Percentiles rank a stretch among this genome's conserved stretches.
Conservation (phyloP, 495 filamentous ascomycete genomes). For the Penicillium bovifimosum region DNA sequence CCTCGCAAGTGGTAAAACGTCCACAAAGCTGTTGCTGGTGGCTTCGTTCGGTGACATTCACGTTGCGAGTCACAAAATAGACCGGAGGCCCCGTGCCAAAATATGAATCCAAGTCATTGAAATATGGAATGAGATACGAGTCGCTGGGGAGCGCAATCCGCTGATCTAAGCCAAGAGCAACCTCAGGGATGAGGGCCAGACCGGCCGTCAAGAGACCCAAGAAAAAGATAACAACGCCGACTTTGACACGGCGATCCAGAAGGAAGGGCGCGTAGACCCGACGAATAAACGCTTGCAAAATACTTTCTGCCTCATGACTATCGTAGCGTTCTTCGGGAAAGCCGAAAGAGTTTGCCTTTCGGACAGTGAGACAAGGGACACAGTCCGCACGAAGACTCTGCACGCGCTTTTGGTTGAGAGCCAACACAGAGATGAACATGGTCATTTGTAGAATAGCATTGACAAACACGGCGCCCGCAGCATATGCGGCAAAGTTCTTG, state of each 20-base stretch:
- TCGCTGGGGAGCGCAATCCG: slow-evolving; percentile 87
- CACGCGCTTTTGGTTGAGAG: slow-evolving; percentile 82
- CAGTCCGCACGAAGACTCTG: slow-evolving; percentile 87
- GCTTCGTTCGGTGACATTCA: slow-evolving; percentile 67
- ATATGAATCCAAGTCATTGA: slow-evolving; percentile 90
- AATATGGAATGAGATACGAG: slow-evolving; percentile 89
- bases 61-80: slow-evolving; percentile 83
- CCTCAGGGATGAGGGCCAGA: slow-evolving; percentile 73
- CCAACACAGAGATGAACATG: slow-evolving; percentile 88
- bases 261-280: slow-evolving; percentile 81
- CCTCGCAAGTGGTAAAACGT: slow-evolving; percentile 82
- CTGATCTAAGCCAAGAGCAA: slow-evolving; percentile 87
- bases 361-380: slow-evolving; percentile 79
- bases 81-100: slow-evolving; percentile 89
- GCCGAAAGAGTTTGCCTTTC: slow-evolving; percentile 51
- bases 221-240: slow-evolving; percentile 69
- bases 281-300: slow-evolving; percentile 77
- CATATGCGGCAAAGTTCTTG: slow-evolving; percentile 93
- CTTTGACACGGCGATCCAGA: slow-evolving; percentile 72
- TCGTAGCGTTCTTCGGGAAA: slow-evolving; percentile 55
- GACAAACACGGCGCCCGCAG: slow-evolving; percentile 92
- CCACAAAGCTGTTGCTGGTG: slow-evolving; percentile 84
- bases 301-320: slow-evolving; percentile 61
- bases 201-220: slow-evolving; percentile 82
- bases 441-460: slow-evolving; percentile 93